These are phyloP conservation scores for Nannochloropsis salina DNA, from an alignment of 108 stramenopile genomes.

Conservation along the genomic window DNA sequence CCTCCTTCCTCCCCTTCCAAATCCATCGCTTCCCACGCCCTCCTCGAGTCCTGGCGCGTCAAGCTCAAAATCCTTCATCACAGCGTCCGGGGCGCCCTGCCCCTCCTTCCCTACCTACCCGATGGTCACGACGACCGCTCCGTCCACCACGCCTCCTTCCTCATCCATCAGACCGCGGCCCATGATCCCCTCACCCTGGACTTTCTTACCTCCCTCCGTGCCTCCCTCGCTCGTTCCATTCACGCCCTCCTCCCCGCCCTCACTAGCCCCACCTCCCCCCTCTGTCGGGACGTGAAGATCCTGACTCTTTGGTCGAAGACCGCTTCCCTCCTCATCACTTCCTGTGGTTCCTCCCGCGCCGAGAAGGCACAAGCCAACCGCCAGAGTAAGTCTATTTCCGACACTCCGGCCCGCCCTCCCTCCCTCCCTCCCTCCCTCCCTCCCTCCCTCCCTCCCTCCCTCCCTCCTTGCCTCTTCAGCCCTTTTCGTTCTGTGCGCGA, in stretches of 20 bases:
- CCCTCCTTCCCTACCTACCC: conserved; percentile 32
- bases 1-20: not conserved
- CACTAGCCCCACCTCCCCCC: not conserved
- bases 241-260: conserved; percentile 1
- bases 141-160: not conserved
- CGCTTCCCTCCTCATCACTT: conserved; percentile 3
- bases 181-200: not conserved
- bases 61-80: conserved; percentile 40
- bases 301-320: not conserved
- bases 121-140: conserved; percentile 21
- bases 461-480: too few relatives aligned
- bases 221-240: not conserved
- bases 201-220: not conserved
- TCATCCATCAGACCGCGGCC: not conserved
- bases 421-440: not conserved
- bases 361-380: not conserved
- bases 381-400: too few relatives aligned
- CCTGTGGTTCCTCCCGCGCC: not conserved
- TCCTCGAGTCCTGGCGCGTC: conserved; percentile 25
- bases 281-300: not conserved
- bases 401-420: too few relatives aligned
- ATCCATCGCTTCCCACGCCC: not conserved
- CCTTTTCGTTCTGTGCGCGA: too few relatives aligned
- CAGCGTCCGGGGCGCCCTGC: conserved; percentile 28
- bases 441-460: not conserved